A percentile compares a stretch with the other conserved stretches of the same genome.
phyloP scores from a whole-genome alignment of 805 yeast species.

The Peterozyma xylosa region DNA sequence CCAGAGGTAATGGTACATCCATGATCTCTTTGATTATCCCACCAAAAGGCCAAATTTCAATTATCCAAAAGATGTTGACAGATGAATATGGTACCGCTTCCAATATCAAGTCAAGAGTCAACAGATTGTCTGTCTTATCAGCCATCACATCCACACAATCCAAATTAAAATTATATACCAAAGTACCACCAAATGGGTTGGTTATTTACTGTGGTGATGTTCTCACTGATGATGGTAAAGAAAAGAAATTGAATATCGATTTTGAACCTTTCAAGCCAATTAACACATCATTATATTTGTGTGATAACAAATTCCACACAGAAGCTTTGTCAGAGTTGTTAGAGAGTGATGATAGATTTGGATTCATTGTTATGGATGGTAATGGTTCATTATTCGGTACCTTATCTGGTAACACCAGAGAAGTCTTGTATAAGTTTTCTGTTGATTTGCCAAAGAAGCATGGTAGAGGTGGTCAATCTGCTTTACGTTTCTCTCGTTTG shows the following conservation, averaged over 20 bases:
- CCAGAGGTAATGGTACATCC: slow-evolving; percentile 98
- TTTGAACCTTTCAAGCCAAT: slow-evolving; percentile 99
- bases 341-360: slow-evolving; percentile 93
- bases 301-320: slow-evolving; percentile 98
- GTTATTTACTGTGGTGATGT: slow-evolving; percentile 99
- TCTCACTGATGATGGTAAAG: slow-evolving; percentile 93
- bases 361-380: slow-evolving; percentile 99
- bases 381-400: slow-evolving; percentile 95
- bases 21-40: slow-evolving; percentile 97
- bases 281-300: slow-evolving; percentile 89
- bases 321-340: slow-evolving; percentile 92
- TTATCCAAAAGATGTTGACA: slow-evolving; percentile 83
- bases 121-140: slow-evolving; percentile 87
- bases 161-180: slow-evolving; percentile 81
- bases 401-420: slow-evolving; percentile 94
- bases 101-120: slow-evolving; percentile 95
- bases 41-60: slow-evolving; percentile 89
- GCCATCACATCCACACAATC: slow-evolving; percentile 99
- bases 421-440: slow-evolving; percentile 88
- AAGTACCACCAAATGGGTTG: slow-evolving; percentile 90
- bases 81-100: slow-evolving; percentile 99
- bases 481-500: slow-evolving; percentile 96
- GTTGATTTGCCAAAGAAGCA: slow-evolving; percentile 99
- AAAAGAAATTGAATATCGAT: slow-evolving; percentile 92
- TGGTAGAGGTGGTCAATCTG: slow-evolving; percentile 99